phyloP scores from a whole-genome alignment of 352 stramenopile species.

The Phytopythium sindhum region DNA sequence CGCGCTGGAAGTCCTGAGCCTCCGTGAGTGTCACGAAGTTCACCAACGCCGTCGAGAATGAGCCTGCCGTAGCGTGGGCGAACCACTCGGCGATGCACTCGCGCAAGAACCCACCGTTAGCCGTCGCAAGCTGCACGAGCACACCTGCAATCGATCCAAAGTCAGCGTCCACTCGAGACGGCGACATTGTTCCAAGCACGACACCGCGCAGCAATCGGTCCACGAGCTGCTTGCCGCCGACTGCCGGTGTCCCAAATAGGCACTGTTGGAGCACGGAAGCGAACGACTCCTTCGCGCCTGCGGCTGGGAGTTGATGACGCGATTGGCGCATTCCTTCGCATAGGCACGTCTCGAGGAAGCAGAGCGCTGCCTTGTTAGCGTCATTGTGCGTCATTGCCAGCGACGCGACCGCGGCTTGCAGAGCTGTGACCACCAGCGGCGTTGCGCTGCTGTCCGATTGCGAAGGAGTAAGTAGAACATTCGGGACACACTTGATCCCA shows the following conservation, averaged over 20 bases:
- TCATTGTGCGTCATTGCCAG: slow-evolving; percentile 92
- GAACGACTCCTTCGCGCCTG: slow-evolving; percentile 18
- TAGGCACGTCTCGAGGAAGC: slow-evolving; percentile 84
- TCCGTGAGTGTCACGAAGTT: slow-evolving; percentile 64
- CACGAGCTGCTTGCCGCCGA: slow-evolving; percentile 49
- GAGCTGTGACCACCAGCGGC: slow-evolving; percentile 69
- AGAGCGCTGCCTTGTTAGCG: slow-evolving; percentile 92
- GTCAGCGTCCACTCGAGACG: slow-evolving; percentile 72
- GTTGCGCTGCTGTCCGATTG: slow-evolving; percentile 10
- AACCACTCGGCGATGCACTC: slow-evolving; percentile 72
- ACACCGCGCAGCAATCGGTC: slow-evolving; percentile 58
- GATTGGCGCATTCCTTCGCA: slow-evolving; percentile 18
- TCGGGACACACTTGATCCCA: slow-evolving; percentile 82
- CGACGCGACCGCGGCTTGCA: slow-evolving; percentile 84
- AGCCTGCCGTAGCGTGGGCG: slow-evolving; percentile 31
- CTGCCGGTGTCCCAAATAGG: neutral
- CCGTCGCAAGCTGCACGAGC: slow-evolving; percentile 65
- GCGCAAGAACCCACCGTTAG: slow-evolving; percentile 52
- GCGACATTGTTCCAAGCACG: slow-evolving; percentile 55
- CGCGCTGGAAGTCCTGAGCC: slow-evolving; percentile 52
- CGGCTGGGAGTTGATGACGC: neutral
- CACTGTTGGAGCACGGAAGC: slow-evolving; percentile 15
- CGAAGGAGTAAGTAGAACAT: slow-evolving; percentile 47
- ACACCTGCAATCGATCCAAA: slow-evolving; percentile 74
- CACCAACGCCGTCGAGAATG: slow-evolving; percentile 33